Conservation (phyloP, 2,329 filamentous ascomycete genomes). For the Colletotrichum musae region DNA sequence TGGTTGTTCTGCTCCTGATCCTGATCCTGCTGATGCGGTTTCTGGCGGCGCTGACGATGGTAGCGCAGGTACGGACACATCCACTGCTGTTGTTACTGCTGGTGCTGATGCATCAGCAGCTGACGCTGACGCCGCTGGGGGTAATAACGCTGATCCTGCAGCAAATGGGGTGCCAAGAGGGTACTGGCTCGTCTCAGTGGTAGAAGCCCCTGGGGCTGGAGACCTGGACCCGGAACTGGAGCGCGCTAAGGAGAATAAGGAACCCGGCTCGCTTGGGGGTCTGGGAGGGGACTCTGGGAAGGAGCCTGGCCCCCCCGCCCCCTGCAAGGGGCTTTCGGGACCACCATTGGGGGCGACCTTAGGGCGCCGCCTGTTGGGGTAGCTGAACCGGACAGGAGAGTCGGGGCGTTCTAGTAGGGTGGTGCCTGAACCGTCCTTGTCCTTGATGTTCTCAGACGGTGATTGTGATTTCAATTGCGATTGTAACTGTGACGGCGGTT, state of each 20-base stretch:
- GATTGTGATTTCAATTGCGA: neutral
- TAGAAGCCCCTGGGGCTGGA: slow-evolving; percentile 37
- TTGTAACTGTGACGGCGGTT: too few species aligned
- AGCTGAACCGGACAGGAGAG: slow-evolving; percentile 39
- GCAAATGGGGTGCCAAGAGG: slow-evolving; percentile 28
- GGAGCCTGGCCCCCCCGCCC: slow-evolving; percentile 22
- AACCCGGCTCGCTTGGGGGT: slow-evolving; percentile 36
- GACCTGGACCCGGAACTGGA: slow-evolving; percentile 36
- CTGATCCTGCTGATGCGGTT: too few species aligned
- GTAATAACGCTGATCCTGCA: slow-evolving; percentile 41
- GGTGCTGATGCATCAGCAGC: slow-evolving; percentile 29
- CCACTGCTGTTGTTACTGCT: too few species aligned
- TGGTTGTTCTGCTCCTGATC: too few species aligned
- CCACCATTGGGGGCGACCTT: slow-evolving; percentile 34
- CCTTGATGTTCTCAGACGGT: neutral
- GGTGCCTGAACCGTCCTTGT: neutral
- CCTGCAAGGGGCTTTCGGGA: slow-evolving; percentile 36
- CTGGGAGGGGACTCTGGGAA: slow-evolving; percentile 18
- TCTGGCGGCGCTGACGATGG: too few species aligned
- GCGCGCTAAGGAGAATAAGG: slow-evolving; percentile 38
- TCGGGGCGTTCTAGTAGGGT: slow-evolving; percentile 7
- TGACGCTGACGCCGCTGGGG: slow-evolving; percentile 20
- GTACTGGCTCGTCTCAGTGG: slow-evolving; percentile 30
- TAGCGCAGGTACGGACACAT: too few species aligned
- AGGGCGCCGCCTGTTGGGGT: slow-evolving; percentile 36